These are phyloP conservation scores for Golubevia sp. DNA, from an alignment of 1,284 basidiomycete species.

Conservation along the genomic window DNA sequence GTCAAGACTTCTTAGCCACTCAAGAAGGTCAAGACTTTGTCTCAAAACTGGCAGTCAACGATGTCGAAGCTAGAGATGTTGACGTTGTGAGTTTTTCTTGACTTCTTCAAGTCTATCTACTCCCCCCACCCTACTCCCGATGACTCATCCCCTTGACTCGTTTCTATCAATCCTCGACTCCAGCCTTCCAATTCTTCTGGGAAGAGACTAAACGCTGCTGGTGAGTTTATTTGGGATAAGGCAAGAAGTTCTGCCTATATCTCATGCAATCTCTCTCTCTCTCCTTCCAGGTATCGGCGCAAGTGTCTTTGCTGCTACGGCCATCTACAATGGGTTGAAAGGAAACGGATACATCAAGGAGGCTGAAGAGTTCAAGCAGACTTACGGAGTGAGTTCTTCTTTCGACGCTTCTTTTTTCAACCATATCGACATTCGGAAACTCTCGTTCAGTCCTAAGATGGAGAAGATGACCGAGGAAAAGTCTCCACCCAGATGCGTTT, in stretches of 20 bases:
- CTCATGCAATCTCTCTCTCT: not conserved
- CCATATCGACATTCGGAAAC: no score
- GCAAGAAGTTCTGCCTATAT: no score
- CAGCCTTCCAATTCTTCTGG: not conserved
- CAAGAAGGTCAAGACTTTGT: not conserved
- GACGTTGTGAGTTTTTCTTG: not conserved
- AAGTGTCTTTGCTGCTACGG: not conserved
- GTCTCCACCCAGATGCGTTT: no score
- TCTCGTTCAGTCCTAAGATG: no score
- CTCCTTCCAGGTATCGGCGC: not conserved
- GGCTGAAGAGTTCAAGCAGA: not conserved
- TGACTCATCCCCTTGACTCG: no score
- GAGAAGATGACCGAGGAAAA: no score
- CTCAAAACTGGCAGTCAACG: not conserved
- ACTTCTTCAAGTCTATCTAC: not conserved
- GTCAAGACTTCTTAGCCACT: not conserved
- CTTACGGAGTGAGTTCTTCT: not conserved
- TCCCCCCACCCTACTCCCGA: no score
- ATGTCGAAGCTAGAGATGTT: not conserved
- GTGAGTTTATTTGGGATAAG: no score
- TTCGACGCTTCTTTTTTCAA: no score
- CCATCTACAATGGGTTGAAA: not conserved
- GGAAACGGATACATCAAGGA: not conserved
- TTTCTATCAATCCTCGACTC: no score
- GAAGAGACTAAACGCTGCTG: not conserved